Percentiles rank a stretch among this genome's conserved stretches.
Evolutionary conservation across 2,329 filamentous ascomycete genomes (phyloP).

Genomic region (Talaromyces sp.): DNA sequence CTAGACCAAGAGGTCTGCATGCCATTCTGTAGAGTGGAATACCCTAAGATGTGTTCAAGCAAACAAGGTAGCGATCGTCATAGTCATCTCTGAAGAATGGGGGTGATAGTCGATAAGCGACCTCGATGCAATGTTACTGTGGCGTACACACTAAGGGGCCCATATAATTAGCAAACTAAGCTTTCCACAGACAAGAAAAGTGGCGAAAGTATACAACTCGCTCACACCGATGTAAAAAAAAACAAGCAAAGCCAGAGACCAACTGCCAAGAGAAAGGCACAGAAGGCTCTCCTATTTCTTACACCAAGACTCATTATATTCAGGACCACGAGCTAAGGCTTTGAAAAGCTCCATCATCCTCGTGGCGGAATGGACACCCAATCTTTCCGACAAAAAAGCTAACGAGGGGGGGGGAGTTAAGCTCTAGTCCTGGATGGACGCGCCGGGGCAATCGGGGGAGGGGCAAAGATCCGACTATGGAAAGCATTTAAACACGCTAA

Average conservation of each 20-base stretch:
- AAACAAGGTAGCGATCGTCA: slow-evolving; percentile 18
- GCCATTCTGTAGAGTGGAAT: slow-evolving; percentile 1
- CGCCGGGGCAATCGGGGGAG: too few species aligned
- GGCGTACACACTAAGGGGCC: slow-evolving; percentile 10
- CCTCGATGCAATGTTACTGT: slow-evolving; percentile 16
- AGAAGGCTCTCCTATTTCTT: too few species aligned
- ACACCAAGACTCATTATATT: too few species aligned
- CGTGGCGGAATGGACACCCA: too few species aligned
- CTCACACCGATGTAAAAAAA: background rate
- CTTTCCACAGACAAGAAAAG: slow-evolving; percentile 15
- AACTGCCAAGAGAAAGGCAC: background rate
- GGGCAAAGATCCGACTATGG: background rate
- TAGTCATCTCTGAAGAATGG: background rate
- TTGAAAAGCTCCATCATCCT: too few species aligned
- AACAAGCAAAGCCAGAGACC: background rate
- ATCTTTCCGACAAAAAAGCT: too few species aligned
- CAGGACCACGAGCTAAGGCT: too few species aligned
- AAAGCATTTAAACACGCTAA: slow-evolving; percentile 5
- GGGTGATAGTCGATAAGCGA: slow-evolving; percentile 13
- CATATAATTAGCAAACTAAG: slow-evolving; percentile 7
- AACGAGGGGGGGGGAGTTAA: too few species aligned
- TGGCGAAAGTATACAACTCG: background rate
- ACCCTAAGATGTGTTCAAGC: slow-evolving; percentile 1
- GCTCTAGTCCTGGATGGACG: too few species aligned
- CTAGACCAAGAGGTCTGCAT: background rate